A percentile compares a stretch with the other conserved stretches of the same genome.
phyloP scores from a whole-genome alignment of 192 early-diverging fungal genomes.

The Backusella tuberculispora region DNA sequence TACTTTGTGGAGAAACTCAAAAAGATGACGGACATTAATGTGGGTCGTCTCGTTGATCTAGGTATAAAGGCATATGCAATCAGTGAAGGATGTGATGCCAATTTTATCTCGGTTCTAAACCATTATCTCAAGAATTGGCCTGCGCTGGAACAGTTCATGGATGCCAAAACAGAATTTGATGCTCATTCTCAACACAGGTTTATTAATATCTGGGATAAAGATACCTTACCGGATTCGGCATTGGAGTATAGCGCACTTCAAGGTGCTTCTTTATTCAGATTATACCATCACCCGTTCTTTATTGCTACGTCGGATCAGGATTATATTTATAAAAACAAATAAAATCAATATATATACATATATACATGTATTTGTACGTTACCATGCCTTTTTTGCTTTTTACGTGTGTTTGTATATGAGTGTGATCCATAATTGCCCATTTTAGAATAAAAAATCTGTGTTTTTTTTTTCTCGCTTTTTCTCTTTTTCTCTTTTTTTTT shows the following conservation, averaged over 20 bases:
- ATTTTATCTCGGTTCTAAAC: neutral
- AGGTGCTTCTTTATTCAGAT: neutral
- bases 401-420: too few relatives aligned
- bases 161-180: constrained; percentile 15
- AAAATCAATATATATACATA: neutral
- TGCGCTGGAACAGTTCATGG: neutral
- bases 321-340: neutral
- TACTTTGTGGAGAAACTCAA: neutral
- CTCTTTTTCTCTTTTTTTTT: too few relatives aligned
- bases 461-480: too few relatives aligned
- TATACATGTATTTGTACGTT: too few relatives aligned
- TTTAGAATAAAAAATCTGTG: too few relatives aligned
- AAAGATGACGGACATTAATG: neutral
- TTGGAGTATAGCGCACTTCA: constrained; percentile 11
- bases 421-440: too few relatives aligned
- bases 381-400: too few relatives aligned
- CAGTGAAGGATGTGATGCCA: neutral
- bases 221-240: neutral
- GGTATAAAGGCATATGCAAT: neutral
- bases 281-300: neutral
- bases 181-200: neutral
- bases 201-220: constrained; percentile 4
- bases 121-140: constrained; percentile 12
- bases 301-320: neutral
- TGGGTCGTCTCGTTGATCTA: constrained; percentile 22